A percentile compares a stretch with the other conserved stretches of the same genome.
These are phyloP conservation scores for Psilocybe cubensis DNA, from an alignment of 768 basidiomycete species.

Conservation along the genomic window DNA sequence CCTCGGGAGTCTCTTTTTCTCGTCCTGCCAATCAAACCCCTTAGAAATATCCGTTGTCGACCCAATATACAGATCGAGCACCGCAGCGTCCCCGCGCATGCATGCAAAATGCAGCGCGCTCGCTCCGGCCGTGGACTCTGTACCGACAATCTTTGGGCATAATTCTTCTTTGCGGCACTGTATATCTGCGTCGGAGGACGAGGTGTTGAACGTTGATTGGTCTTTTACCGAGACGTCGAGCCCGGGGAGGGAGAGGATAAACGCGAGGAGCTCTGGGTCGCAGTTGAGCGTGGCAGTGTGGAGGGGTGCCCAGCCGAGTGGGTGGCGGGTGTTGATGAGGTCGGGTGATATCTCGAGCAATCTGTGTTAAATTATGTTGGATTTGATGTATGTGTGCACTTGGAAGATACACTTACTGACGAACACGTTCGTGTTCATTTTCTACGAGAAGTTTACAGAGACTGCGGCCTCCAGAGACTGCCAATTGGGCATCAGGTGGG, in stretches of 20 bases:
- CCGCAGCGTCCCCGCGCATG: not conserved
- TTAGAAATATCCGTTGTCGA: not conserved
- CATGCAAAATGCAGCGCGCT: conserved; percentile 4
- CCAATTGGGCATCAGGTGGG: too few relatives aligned
- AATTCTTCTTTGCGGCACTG: not conserved
- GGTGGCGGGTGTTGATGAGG: conserved; percentile 1
- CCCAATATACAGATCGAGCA: not conserved
- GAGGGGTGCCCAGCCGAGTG: not conserved
- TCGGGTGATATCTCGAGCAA: not conserved
- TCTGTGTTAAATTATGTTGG: not conserved
- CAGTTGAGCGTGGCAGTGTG: not conserved
- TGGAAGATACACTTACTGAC: not conserved
- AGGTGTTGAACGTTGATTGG: not conserved
- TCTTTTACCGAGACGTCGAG: not conserved
- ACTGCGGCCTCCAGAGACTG: too few relatives aligned
- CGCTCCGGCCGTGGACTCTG: not conserved
- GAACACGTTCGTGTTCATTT: not conserved
- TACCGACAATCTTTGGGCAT: not conserved
- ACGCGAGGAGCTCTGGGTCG: not conserved
- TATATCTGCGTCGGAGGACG: not conserved
- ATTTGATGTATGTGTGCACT: not conserved
- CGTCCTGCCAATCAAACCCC: not conserved
- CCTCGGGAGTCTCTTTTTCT: not conserved
- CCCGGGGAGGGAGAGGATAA: not conserved
- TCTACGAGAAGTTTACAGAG: not conserved